Conservation (phyloP, 805 yeast species). For the Vanderwaltozyma verrucispora region DNA sequence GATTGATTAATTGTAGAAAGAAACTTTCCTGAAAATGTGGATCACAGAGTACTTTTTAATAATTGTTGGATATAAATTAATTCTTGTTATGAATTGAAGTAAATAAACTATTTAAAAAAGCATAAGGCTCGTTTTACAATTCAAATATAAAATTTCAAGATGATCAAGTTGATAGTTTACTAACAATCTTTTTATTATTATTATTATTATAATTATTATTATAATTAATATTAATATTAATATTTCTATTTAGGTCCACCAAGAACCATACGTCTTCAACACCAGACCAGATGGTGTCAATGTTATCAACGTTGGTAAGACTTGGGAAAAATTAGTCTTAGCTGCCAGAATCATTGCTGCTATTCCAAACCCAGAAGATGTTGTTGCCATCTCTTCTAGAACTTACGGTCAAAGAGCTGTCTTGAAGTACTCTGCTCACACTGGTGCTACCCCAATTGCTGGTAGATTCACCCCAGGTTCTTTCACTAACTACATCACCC, state of each 20-base stretch:
- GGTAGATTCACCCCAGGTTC: constrained; percentile 99
- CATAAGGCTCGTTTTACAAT: no score
- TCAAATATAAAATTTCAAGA: no score
- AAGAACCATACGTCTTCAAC: constrained; percentile 93
- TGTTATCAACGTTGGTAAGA: constrained; percentile 96
- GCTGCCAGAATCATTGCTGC: constrained; percentile 99
- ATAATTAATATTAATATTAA: background rate
- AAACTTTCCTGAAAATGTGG: no score
- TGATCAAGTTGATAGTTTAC: no score
- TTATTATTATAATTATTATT: no score
- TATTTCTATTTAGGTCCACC: constrained; percentile 58
- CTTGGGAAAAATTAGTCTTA: constrained; percentile 94
- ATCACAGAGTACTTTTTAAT: no score
- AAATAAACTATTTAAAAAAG: no score
- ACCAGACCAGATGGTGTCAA: constrained; percentile 99
- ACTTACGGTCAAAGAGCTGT: constrained; percentile 99
- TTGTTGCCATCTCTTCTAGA: constrained; percentile 98
- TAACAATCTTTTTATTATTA: no score
- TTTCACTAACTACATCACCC: constrained; percentile 99
- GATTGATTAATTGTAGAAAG: no score
- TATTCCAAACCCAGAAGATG: constrained; percentile 96
- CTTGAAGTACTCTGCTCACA: constrained; percentile 98
- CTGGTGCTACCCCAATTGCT: constrained; percentile 99
- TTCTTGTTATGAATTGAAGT: no score
- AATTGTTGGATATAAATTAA: no score